Conservation (phyloP, 495 filamentous ascomycete species). For the Recurvomyces mirabilis region DNA sequence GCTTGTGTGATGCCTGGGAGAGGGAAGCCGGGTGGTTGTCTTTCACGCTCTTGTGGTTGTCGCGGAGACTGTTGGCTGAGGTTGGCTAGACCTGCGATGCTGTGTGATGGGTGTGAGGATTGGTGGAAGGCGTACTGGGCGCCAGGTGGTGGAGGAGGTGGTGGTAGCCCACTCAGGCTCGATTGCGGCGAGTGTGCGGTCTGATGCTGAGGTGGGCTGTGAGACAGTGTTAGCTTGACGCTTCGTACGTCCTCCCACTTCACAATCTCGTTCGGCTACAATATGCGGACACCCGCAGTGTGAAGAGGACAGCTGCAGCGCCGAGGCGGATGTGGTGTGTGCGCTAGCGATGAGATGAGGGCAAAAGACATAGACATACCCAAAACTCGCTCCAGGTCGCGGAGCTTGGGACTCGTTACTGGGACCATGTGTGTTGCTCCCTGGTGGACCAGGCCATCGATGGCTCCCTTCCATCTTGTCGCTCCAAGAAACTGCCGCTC, state of each 20-base stretch:
- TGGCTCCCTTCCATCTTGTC: constrained; percentile 12
- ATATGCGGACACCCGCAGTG: too few species aligned
- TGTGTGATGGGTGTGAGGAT: constrained; percentile 4
- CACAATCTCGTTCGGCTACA: background rate
- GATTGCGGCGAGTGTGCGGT: constrained; percentile 12
- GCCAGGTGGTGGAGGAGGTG: constrained; percentile 12
- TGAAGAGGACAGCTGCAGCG: background rate
- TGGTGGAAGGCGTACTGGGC: constrained; percentile 18
- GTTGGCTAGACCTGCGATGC: constrained; percentile 14
- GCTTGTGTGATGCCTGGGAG: constrained; percentile 19
- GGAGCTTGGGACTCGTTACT: constrained; percentile 9
- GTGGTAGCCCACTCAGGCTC: constrained; percentile 12
- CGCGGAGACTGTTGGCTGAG: constrained; percentile 19
- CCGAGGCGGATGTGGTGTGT: background rate
- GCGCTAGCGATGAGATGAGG: background rate
- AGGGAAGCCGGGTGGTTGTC: constrained; percentile 12
- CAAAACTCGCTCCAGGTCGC: constrained; percentile 6
- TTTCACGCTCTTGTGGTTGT: constrained; percentile 11
- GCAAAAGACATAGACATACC: constrained; percentile 11
- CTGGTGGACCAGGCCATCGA: constrained; percentile 14
- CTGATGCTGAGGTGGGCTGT: constrained; percentile 9
- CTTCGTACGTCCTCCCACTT: background rate
- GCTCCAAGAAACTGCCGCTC: background rate
- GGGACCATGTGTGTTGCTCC: constrained; percentile 13
- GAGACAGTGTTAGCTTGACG: background rate